Evolutionary conservation across 108 stramenopile genomes (phyloP).

Genomic region (Cyclostephanos tholiformis): DNA sequence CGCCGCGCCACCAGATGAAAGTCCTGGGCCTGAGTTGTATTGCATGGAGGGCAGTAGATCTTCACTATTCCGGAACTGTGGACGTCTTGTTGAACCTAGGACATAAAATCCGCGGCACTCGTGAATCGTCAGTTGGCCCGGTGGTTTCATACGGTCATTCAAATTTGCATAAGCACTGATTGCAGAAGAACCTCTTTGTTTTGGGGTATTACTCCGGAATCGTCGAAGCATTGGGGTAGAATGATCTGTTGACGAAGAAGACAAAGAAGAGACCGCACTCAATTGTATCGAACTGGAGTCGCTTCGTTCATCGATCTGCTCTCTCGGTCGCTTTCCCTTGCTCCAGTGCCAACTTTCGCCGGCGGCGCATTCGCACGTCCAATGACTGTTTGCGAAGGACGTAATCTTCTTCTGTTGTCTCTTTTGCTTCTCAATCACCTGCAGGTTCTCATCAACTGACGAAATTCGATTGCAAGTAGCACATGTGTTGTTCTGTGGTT

Average conservation of each 20-base stretch:
- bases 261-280: not conserved
- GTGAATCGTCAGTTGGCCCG: not conserved
- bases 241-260: not conserved
- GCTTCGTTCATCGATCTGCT: too few relatives aligned
- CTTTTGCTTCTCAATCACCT: too few relatives aligned
- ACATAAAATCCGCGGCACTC: conserved; percentile 2
- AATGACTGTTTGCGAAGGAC: too few relatives aligned
- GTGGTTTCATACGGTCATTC: not conserved
- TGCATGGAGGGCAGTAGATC: not conserved
- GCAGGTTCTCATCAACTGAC: too few relatives aligned
- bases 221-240: not conserved
- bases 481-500: too few relatives aligned
- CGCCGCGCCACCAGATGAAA: not conserved
- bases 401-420: too few relatives aligned
- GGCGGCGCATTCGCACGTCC: too few relatives aligned
- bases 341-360: too few relatives aligned
- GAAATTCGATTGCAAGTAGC: too few relatives aligned
- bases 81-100: not conserved
- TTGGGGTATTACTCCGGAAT: not conserved
- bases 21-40: not conserved
- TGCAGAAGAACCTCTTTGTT: not conserved
- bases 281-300: not conserved
- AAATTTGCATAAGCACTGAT: not conserved
- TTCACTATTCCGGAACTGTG: not conserved
- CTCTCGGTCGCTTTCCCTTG: too few relatives aligned